A percentile compares a stretch with the other conserved stretches of the same genome.
Conservation (phyloP, 441 rosid genomes). For the Euphorbia neoarborescens region DNA sequence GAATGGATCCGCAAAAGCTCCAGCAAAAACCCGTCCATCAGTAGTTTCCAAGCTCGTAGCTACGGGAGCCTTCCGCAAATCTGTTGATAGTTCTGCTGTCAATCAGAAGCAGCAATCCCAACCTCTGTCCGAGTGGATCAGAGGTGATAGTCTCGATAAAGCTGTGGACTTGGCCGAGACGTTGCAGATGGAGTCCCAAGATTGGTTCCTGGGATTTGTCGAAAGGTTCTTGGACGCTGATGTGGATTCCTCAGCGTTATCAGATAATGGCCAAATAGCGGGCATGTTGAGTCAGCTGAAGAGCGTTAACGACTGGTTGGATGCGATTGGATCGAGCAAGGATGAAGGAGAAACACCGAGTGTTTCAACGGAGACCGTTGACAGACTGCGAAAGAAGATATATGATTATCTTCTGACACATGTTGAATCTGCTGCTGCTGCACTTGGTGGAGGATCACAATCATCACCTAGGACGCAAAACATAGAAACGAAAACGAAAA, state of each 20-base stretch:
- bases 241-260: constrained; percentile 46
- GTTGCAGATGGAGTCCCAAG: constrained; percentile 66
- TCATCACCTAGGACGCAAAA: constrained; percentile 34
- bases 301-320: constrained; percentile 89
- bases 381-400: constrained; percentile 80
- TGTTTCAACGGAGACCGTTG: constrained; percentile 54
- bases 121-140: constrained; percentile 63
- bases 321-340: constrained; percentile 51
- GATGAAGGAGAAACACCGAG: constrained; percentile 45
- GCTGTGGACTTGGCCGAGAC: constrained; percentile 65
- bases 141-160: constrained; percentile 61
- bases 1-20: constrained; percentile 42
- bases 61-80: constrained; percentile 56
- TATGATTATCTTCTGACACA: constrained; percentile 91
- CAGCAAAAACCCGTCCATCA: constrained; percentile 40
- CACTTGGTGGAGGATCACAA: constrained; percentile 67
- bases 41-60: constrained; percentile 66
- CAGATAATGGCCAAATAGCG: constrained; percentile 74
- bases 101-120: constrained; percentile 40
- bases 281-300: constrained; percentile 79
- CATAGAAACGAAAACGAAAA: constrained; percentile 43
- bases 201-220: constrained; percentile 85
- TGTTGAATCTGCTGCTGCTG: constrained; percentile 94
- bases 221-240: constrained; percentile 83
- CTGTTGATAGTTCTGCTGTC: constrained; percentile 35